Conservation (phyloP, 768 basidiomycete species). For the Jaapia argillacea region DNA sequence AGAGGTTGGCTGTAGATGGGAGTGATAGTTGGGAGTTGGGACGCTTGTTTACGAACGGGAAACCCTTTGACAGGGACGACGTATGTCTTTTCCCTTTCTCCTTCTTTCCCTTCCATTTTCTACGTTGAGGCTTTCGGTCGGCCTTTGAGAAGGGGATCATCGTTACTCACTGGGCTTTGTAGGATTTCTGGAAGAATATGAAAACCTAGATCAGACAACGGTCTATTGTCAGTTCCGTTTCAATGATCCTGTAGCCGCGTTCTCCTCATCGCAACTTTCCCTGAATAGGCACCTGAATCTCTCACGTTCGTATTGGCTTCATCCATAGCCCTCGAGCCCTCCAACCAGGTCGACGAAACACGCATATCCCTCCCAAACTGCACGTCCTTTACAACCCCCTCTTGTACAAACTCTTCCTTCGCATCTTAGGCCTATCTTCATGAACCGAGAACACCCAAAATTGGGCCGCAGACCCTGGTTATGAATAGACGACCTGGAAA, state of each 20-base stretch:
- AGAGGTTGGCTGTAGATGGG: no score
- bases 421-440: slow-evolving; percentile 24
- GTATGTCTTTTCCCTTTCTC: slow-evolving; percentile 2
- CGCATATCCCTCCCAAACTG: slow-evolving; percentile 32
- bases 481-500: slow-evolving; percentile 19
- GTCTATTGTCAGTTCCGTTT: no score
- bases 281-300: no score
- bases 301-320: slow-evolving; percentile 72
- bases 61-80: slow-evolving; percentile 46
- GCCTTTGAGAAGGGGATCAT: background rate
- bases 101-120: background rate
- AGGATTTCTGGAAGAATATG: slow-evolving; percentile 60
- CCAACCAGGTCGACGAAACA: no score
- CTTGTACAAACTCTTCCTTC: slow-evolving; percentile 26
- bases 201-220: slow-evolving; percentile 51
- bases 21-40: no score
- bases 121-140: no score
- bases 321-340: slow-evolving; percentile 75
- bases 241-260: no score
- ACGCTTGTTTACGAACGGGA: slow-evolving; percentile 86
- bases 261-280: no score
- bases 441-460: slow-evolving; percentile 8
- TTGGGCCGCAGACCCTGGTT: slow-evolving; percentile 32
- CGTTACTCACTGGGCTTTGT: no score
- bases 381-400: no score